Evolutionary conservation across 108 stramenopile species (phyloP), one percentile per base, ranked within the genome.

Genomic region (Aurantiochytrium sp.): DNA sequence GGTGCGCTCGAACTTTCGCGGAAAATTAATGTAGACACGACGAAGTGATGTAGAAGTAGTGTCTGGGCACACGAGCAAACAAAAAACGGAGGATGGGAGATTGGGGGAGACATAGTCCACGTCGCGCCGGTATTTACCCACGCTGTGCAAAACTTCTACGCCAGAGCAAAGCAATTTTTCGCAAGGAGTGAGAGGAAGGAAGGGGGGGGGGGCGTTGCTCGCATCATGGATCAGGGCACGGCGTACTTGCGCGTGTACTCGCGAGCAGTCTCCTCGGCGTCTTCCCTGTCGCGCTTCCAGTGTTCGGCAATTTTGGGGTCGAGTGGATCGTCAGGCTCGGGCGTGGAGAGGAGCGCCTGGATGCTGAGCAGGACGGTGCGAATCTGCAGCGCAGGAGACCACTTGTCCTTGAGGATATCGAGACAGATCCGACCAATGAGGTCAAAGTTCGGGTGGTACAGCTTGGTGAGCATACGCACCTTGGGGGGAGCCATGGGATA

Each of bases 401-500:
- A 99, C 89, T 99, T 98, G 91, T 99, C 98, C 92, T 99, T 99
- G 58, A 99, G 91, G 76, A 99, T 98, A 90, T 99, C 99, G 83
- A 99, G 94, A 89, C 99, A 99, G 90, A 99, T 99, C 72, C 97
- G 92, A 23, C 98, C 98, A 29, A 98, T 94, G 87, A 98, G 96
- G 93, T 99, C 98, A 35, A 99, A 96, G 94, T 99, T 99, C 57
- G 98, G 98, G 90, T 99, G 99, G 90, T 97, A 99, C 72, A 98
- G 97, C 95, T 98, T 98, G 35, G 99, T 99, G 58, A 99, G 92
- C 89, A 99, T 99, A 3, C 99, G 96, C 18, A 99, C 98, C 93
- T 98, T 98, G 73, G 99, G 99, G 18, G 99, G 97, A 87, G 97
- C 96, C 98, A 99, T 99, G 57, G 99, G 99, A 91, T 99, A 99